Evolutionary conservation across 2,329 filamentous ascomycete species (phyloP).

Genomic region (Fusarium cicatricum): DNA sequence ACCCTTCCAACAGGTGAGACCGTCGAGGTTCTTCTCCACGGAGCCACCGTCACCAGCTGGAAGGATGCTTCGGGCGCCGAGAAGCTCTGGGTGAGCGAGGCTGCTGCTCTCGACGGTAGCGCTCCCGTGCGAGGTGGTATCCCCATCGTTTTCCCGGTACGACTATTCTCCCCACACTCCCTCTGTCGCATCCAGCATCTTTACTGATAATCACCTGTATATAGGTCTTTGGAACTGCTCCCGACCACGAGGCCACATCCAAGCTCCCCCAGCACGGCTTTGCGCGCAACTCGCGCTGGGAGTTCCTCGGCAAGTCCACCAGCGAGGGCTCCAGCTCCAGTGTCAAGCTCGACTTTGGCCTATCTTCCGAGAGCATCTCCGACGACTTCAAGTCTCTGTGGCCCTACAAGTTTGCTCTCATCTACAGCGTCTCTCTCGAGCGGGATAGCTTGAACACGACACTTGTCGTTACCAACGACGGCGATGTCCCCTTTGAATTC

Average conservation of each 20-base stretch:
- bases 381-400: slow-evolving; percentile 76
- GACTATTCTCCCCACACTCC: slow-evolving; percentile 42
- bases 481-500: slow-evolving; percentile 83
- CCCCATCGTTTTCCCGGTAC: slow-evolving; percentile 90
- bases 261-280: slow-evolving; percentile 93
- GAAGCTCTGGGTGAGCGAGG: slow-evolving; percentile 86
- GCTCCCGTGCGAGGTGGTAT: slow-evolving; percentile 93
- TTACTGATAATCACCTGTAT: not conserved
- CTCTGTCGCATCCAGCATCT: not conserved
- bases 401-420: slow-evolving; percentile 87
- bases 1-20: slow-evolving; percentile 86
- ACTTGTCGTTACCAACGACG: slow-evolving; percentile 89
- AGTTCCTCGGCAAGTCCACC: slow-evolving; percentile 86
- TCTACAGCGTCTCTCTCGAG: slow-evolving; percentile 90
- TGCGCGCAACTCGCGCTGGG: slow-evolving; percentile 88
- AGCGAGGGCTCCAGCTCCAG: slow-evolving; percentile 65
- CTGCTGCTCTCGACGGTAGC: slow-evolving; percentile 81
- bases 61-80: slow-evolving; percentile 81
- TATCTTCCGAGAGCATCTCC: slow-evolving; percentile 76
- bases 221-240: slow-evolving; percentile 85
- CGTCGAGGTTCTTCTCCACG: slow-evolving; percentile 85
- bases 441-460: slow-evolving; percentile 79
- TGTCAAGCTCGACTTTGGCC: slow-evolving; percentile 95
- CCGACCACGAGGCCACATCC: slow-evolving; percentile 78
- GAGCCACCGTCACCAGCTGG: slow-evolving; percentile 94